phyloP scores from a whole-genome alignment of 768 basidiomycete genomes.

The Xerocomus potaroensis region DNA sequence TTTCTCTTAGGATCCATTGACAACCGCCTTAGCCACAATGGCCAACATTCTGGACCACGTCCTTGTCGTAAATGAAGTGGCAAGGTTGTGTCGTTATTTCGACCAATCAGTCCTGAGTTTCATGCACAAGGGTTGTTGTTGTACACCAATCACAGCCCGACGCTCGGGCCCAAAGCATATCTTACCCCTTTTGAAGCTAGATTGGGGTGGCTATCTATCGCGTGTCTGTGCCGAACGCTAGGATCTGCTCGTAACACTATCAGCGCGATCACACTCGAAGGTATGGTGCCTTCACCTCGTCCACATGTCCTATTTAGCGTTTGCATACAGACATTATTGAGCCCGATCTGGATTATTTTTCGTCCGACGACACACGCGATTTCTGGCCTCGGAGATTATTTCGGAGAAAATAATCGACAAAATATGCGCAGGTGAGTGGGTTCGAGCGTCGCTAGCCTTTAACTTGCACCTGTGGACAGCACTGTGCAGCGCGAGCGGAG shows the following conservation, averaged over 20 bases:
- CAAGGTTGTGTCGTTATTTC: too few relatives aligned
- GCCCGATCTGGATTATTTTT: too few relatives aligned
- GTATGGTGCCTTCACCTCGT: constrained; percentile 30
- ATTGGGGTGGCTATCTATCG: constrained; percentile 90
- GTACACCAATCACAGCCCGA: constrained; percentile 32
- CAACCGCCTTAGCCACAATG: too few relatives aligned
- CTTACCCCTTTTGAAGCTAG: constrained; percentile 61
- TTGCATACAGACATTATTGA: constrained; percentile 63
- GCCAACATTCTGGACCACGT: constrained; percentile 73
- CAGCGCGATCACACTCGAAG: constrained; percentile 89
- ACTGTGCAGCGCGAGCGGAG: too few relatives aligned
- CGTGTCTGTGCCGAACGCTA: constrained; percentile 80
- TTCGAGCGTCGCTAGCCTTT: too few relatives aligned
- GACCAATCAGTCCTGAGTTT: too few relatives aligned
- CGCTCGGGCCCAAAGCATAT: neutral
- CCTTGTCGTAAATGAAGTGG: constrained; percentile 72
- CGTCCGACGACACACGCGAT: too few relatives aligned
- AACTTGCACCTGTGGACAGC: too few relatives aligned
- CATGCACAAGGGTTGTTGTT: too few relatives aligned
- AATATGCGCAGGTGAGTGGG: too few relatives aligned
- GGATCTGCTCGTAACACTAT: constrained; percentile 80
- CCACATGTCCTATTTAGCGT: too few relatives aligned
- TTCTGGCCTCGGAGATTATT: constrained; percentile 94
- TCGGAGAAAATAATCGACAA: constrained; percentile 96
- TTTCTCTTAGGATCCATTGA: too few relatives aligned